Conservation (phyloP, 345 rosid genomes). For the Isatis tinctoria region DNA sequence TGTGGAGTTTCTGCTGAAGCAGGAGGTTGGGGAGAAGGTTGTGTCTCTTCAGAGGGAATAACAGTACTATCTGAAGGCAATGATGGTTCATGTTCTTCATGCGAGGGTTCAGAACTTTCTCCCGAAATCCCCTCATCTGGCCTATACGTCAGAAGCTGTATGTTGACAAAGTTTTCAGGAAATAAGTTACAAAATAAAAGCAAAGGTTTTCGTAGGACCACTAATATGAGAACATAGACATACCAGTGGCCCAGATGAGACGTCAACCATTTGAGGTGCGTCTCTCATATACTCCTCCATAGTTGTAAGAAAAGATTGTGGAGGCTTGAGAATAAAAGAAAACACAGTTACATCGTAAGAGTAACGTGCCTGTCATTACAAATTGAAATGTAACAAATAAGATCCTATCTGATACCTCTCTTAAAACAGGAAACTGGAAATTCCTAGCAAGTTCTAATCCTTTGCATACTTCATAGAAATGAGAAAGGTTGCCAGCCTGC, state of each 20-base stretch:
- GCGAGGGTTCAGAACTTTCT: constrained; percentile 46
- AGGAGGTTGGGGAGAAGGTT: constrained; percentile 38
- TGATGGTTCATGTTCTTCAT: constrained; percentile 57
- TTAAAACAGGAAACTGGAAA: constrained; percentile 76
- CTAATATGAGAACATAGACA: constrained; percentile 24
- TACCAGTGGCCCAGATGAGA: constrained; percentile 61
- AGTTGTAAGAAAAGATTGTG: constrained; percentile 57
- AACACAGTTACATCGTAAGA: background rate
- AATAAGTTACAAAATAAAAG: background rate
- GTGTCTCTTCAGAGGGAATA: constrained; percentile 42
- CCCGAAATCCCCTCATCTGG: constrained; percentile 54
- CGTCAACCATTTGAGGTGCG: constrained; percentile 32
- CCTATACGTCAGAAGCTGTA: constrained; percentile 78
- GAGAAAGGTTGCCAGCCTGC: constrained; percentile 77
- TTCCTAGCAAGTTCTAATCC: constrained; percentile 90
- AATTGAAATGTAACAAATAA: background rate
- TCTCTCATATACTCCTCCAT: constrained; percentile 37
- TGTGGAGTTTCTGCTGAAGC: constrained; percentile 46
- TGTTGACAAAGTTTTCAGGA: background rate
- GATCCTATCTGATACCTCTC: constrained; percentile 56
- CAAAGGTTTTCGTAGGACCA: background rate
- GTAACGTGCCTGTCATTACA: background rate
- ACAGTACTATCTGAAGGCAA: constrained; percentile 43
- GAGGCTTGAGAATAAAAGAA: constrained; percentile 55
- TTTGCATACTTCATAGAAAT: constrained; percentile 78